Evolutionary conservation across 2,329 filamentous ascomycete genomes (phyloP).

Genomic region (Penicillium nordicum): DNA sequence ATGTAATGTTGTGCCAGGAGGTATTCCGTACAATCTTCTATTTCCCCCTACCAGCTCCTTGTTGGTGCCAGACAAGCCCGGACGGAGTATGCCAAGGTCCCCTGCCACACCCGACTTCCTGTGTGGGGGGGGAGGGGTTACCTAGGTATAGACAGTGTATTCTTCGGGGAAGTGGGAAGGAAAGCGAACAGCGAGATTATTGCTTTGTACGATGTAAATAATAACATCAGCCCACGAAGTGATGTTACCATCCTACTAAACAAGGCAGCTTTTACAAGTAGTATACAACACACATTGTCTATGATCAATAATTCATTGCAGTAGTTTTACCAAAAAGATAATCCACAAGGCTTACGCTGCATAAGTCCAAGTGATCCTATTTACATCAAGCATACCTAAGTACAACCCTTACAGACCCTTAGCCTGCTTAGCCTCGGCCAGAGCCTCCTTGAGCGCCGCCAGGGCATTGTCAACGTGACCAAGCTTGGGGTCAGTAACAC

Average conservation of each 20-base stretch:
- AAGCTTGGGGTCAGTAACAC: conserved; percentile 74
- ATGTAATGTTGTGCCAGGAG: no score
- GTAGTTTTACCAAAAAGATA: not conserved
- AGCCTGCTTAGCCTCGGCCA: conserved; percentile 70
- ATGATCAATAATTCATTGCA: conserved; percentile 7
- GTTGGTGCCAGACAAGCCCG: no score
- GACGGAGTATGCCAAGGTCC: no score
- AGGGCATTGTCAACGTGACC: conserved; percentile 83
- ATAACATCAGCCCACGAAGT: not conserved
- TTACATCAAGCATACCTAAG: not conserved
- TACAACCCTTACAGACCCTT: conserved; percentile 37
- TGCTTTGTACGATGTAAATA: not conserved
- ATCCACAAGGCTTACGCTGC: not conserved
- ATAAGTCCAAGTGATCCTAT: not conserved
- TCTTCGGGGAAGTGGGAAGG: not conserved
- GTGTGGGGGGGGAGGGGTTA: not conserved
- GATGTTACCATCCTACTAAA: not conserved
- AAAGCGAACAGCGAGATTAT: not conserved
- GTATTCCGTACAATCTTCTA: no score
- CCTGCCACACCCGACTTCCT: no score
- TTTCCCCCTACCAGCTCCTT: no score
- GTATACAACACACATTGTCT: not conserved
- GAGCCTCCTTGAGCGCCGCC: conserved; percentile 67
- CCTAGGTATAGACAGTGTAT: not conserved
- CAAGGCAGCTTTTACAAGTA: not conserved